Percentiles rank a stretch among this genome's conserved stretches.
phyloP scores from a whole-genome alignment of 2,329 filamentous ascomycete genomes.

The Metarhizium rileyi region DNA sequence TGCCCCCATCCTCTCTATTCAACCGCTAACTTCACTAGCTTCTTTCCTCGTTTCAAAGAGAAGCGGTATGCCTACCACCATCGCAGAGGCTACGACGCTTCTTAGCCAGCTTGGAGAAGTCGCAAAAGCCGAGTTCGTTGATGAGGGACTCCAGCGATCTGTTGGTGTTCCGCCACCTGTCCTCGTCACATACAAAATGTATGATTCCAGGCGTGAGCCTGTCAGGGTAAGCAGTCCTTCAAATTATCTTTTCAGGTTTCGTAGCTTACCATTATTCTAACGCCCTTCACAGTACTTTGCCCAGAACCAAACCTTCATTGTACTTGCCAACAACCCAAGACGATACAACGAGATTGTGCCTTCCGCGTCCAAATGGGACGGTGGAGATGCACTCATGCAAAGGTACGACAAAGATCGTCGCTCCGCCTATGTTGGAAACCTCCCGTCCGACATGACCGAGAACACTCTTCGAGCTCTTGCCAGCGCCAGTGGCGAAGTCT shows the following conservation, averaged over 20 bases:
- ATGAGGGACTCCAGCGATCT: slow-evolving; percentile 20
- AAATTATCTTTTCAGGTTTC: background rate
- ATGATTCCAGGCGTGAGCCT: slow-evolving; percentile 40
- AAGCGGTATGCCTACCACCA: slow-evolving; percentile 24
- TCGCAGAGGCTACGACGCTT: slow-evolving; percentile 34
- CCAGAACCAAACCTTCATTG: slow-evolving; percentile 4
- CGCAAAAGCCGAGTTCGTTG: slow-evolving; percentile 26
- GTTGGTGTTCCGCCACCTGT: slow-evolving; percentile 29
- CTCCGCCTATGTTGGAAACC: slow-evolving; percentile 37
- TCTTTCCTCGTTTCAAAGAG: slow-evolving; percentile 36
- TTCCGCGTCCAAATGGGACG: slow-evolving; percentile 10
- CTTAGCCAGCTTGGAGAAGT: slow-evolving; percentile 36
- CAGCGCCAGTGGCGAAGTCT: slow-evolving; percentile 27
- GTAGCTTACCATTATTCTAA: background rate
- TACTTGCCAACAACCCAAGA: slow-evolving; percentile 21
- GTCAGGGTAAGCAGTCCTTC: slow-evolving; percentile 29
- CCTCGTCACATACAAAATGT: slow-evolving; percentile 40
- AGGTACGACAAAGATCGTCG: slow-evolving; percentile 34
- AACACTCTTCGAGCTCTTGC: slow-evolving; percentile 27
- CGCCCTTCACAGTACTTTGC: slow-evolving; percentile 5
- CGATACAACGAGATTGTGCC: slow-evolving; percentile 5
- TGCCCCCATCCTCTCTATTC: slow-evolving; percentile 11
- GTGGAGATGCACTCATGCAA: slow-evolving; percentile 14
- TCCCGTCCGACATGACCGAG: slow-evolving; percentile 29
- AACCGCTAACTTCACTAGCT: slow-evolving; percentile 27